Evolutionary conservation across 2,329 filamentous ascomycete genomes (phyloP), one percentile per base, ranked within the genome.

Genomic region (Fusarium nanum): DNA sequence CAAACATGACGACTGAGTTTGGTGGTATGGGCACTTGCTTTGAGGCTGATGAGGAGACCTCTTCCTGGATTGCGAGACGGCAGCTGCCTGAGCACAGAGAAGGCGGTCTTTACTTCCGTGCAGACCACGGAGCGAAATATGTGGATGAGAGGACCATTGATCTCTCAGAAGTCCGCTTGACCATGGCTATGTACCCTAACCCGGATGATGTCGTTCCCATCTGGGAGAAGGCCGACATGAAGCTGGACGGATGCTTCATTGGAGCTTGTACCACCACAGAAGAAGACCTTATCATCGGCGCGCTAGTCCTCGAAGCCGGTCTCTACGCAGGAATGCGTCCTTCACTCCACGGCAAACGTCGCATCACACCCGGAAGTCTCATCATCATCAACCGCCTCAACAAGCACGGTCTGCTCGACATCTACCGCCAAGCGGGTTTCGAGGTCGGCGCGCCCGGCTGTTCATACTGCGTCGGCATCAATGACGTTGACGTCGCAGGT

Each of bases 1-100:
- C 77, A 22, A 85, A 85, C 59, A 85, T 85, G 83, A 81, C 78
- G 1, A 82, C 83, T 10, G 70, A 83, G 64, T 80, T 83, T 57
- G 81, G 81, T 3, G 81, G 78, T 5, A 78, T 83, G 32, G 79
- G 77, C 0, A 81, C 79, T 2, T 73, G 81, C 4, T 83, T 81
- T 54, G 78, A 78, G 18, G 76, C 82, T 1, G 81, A 83, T 57
- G 64, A 78, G n/a, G 70, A 75, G 10, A 82, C 79, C 0, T 58
- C 75, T 6, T 70, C 72, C 0, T 83, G 77, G 45, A 70, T 83
- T n/a, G 60, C 75, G 6, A 62, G 70, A 7, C 73, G 81, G 13
- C 20, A 44, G 7, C 42, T 50, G 13, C 70, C 76, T 5, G 69
- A 75, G 22, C 76, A 7, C 65, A 71, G 27, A 50, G 63, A 69